Evolutionary conservation across 129 eudicot genomes (phyloP).

Genomic region (Arctium minus): DNA sequence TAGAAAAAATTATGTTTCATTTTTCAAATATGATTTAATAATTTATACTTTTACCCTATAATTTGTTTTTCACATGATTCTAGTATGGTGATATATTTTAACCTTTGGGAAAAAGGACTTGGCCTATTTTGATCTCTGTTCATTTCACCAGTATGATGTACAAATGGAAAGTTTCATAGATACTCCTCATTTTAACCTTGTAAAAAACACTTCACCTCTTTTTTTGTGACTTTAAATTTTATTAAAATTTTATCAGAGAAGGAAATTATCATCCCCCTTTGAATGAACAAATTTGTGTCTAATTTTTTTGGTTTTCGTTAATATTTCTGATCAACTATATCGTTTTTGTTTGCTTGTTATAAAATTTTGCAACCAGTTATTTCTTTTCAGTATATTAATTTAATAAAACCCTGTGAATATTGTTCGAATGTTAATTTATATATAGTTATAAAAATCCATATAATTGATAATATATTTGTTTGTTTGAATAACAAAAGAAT

Average conservation of each 20-base stretch:
- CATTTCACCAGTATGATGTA: conserved; percentile 10
- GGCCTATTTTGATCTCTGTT: not conserved
- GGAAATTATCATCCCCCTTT: no score
- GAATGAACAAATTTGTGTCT: no score
- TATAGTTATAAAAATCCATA: not conserved
- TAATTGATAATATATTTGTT: not conserved
- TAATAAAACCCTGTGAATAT: not conserved
- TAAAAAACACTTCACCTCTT: not conserved
- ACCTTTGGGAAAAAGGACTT: conserved; percentile 19
- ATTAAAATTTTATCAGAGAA: no score
- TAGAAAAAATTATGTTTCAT: no score
- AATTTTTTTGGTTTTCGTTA: no score
- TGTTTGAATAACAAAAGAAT: not conserved
- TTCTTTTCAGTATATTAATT: not conserved
- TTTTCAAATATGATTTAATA: not conserved
- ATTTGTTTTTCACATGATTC: not conserved
- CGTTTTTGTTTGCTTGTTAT: no score
- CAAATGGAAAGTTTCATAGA: conserved; percentile 11
- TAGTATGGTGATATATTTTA: conserved; percentile 5
- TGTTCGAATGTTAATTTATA: not conserved
- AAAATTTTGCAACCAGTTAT: not conserved
- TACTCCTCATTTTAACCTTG: not conserved
- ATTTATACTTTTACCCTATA: not conserved
- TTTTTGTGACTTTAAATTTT: not conserved
- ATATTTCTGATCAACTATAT: not conserved